These are phyloP conservation scores for Fusarium cicatricum DNA, from an alignment of 2,329 filamentous ascomycete species.

Conservation along the genomic window DNA sequence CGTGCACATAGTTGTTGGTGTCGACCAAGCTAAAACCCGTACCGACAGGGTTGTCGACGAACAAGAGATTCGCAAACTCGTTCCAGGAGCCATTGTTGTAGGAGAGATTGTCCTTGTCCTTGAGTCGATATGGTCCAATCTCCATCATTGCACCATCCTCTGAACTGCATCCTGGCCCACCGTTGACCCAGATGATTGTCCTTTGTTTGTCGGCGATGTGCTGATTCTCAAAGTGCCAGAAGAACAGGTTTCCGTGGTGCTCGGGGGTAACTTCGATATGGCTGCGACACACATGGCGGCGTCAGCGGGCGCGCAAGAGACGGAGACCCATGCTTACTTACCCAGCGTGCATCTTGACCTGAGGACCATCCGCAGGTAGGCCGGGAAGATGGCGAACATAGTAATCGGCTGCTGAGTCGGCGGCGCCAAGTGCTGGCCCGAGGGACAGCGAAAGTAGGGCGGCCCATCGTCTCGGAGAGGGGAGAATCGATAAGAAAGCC, in stretches of 20 bases:
- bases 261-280: conserved; percentile 90
- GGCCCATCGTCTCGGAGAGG: conserved; percentile 43
- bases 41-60: conserved; percentile 96
- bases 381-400: conserved; percentile 88
- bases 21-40: conserved; percentile 97
- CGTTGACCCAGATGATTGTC: conserved; percentile 96
- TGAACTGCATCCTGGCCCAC: conserved; percentile 95
- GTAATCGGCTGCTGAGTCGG: conserved; percentile 73
- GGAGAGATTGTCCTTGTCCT: conserved; percentile 73
- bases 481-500: conserved; percentile 38
- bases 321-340: conserved; percentile 56
- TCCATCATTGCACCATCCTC: conserved; percentile 98
- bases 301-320: conserved; percentile 32
- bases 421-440: conserved; percentile 49
- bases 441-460: conserved; percentile 51
- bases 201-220: conserved; percentile 93
- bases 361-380: conserved; percentile 72
- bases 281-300: conserved; percentile 54
- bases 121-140: conserved; percentile 89
- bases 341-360: conserved; percentile 98
- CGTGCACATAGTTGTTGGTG: conserved; percentile 84
- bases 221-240: conserved; percentile 96
- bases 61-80: conserved; percentile 96
- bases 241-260: conserved; percentile 93
- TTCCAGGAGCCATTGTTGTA: conserved; percentile 98